Evolutionary conservation across 1,284 basidiomycete species (phyloP).

Genomic region (Pterulicium gracile): DNA sequence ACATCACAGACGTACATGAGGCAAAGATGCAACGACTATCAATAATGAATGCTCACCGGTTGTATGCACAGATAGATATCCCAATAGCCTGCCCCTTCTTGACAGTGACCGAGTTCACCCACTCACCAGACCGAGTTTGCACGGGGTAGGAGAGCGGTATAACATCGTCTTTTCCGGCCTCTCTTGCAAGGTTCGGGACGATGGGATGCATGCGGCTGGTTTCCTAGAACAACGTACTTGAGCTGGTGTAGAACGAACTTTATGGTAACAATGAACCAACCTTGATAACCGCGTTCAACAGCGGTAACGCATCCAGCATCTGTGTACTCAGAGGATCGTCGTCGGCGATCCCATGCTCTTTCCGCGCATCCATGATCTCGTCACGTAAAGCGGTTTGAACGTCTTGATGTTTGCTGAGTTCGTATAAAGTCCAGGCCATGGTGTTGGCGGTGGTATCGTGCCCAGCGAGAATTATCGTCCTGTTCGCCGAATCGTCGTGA

Average conservation of each 20-base stretch:
- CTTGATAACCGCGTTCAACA: slow-evolving; percentile 40
- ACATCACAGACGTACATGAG: too few relatives aligned
- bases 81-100: slow-evolving; percentile 11
- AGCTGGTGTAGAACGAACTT: too few relatives aligned
- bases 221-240: slow-evolving; percentile 12
- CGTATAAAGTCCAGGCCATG: slow-evolving; percentile 28
- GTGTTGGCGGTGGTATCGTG: slow-evolving; percentile 43
- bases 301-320: slow-evolving; percentile 40
- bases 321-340: slow-evolving; percentile 20
- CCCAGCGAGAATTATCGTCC: slow-evolving; percentile 30
- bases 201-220: slow-evolving; percentile 13
- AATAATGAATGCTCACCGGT: slow-evolving; percentile 10
- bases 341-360: slow-evolving; percentile 26
- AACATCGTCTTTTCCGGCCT: slow-evolving; percentile 12
- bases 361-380: slow-evolving; percentile 28
- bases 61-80: slow-evolving; percentile 10
- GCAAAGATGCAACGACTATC: too few relatives aligned
- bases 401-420: slow-evolving; percentile 26
- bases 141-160: slow-evolving; percentile 12
- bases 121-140: slow-evolving; percentile 9
- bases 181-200: slow-evolving; percentile 7
- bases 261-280: slow-evolving; percentile 16
- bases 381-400: slow-evolving; percentile 27
- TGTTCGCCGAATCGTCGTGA: too few relatives aligned
- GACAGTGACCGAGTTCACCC: slow-evolving; percentile 10